Percentiles rank a stretch among this genome's conserved stretches.
phyloP scores from a whole-genome alignment of 768 basidiomycete genomes.

The Pisolithus sp. region DNA sequence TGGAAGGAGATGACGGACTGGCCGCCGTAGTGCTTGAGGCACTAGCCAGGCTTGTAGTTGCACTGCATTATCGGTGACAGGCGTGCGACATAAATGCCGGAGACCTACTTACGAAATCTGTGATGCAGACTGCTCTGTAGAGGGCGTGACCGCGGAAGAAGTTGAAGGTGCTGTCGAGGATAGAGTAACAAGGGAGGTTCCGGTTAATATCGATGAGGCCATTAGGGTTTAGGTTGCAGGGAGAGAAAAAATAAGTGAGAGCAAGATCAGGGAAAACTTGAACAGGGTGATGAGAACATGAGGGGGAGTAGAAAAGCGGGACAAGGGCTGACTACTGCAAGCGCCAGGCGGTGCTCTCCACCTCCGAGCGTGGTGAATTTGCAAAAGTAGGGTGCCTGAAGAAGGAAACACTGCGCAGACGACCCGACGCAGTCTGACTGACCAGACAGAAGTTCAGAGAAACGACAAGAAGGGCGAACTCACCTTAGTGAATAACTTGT shows the following conservation, averaged over 20 bases:
- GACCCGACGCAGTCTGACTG: too few relatives aligned
- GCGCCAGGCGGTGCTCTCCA: not conserved
- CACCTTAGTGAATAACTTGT: not conserved
- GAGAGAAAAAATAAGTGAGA: constrained; percentile 7
- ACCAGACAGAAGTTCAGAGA: not conserved
- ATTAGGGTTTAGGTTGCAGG: constrained; percentile 11
- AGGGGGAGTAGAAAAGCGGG: not conserved
- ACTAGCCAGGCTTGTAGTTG: constrained; percentile 7
- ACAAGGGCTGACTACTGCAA: constrained; percentile 1
- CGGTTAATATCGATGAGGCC: constrained; percentile 15
- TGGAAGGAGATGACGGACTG: constrained; percentile 10
- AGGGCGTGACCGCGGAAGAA: constrained; percentile 2
- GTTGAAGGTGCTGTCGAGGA: constrained; percentile 9
- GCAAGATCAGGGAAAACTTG: constrained; percentile 4
- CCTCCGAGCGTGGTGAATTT: not conserved
- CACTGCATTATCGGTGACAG: constrained; percentile 14
- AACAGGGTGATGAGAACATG: constrained; percentile 4
- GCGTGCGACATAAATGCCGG: not conserved
- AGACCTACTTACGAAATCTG: constrained; percentile 19
- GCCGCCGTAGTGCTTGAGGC: constrained; percentile 8
- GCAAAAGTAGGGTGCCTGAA: not conserved
- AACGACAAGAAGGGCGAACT: not conserved
- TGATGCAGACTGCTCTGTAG: constrained; percentile 7
- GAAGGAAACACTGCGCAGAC: not conserved
- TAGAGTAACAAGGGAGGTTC: constrained; percentile 5